phyloP scores from a whole-genome alignment of 331 rosid species.

The Quercus lobata region DNA sequence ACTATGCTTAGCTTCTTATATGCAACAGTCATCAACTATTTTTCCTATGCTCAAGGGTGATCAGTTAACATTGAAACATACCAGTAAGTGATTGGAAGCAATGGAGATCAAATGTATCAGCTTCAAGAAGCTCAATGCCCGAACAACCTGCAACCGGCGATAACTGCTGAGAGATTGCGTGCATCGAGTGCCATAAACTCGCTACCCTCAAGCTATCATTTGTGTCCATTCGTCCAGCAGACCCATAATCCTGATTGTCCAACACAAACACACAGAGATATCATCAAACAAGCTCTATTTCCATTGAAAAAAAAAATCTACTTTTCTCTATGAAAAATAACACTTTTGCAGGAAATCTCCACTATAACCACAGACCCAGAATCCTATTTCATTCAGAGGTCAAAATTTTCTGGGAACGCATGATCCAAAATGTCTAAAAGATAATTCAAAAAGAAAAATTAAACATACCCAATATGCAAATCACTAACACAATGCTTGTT shows the following conservation, averaged over 20 bases:
- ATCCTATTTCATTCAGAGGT: not conserved
- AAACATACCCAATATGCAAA: not conserved
- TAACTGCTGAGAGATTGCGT: conserved; percentile 89
- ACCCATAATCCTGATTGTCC: conserved; percentile 69
- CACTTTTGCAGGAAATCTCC: not conserved
- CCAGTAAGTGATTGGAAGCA: conserved; percentile 91
- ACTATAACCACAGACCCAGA: not conserved
- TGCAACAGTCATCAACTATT: not conserved
- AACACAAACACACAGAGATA: not conserved
- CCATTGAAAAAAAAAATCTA: no score
- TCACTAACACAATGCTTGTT: not conserved
- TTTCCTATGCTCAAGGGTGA: not conserved
- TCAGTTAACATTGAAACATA: not conserved
- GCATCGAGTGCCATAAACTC: conserved; percentile 98
- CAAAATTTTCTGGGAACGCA: not conserved
- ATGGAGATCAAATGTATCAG: conserved; percentile 89
- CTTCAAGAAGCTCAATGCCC: conserved; percentile 88
- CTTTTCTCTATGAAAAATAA: not conserved
- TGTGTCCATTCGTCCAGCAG: conserved; percentile 84
- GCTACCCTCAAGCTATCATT: conserved; percentile 94
- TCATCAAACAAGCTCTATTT: not conserved
- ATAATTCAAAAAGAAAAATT: not conserved
- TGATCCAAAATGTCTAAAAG: not conserved
- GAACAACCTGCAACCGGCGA: conserved; percentile 72
- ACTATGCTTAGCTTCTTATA: not conserved